These are phyloP conservation scores for Citrus inodora DNA, from an alignment of 345 rosid genomes.

Conservation along the genomic window DNA sequence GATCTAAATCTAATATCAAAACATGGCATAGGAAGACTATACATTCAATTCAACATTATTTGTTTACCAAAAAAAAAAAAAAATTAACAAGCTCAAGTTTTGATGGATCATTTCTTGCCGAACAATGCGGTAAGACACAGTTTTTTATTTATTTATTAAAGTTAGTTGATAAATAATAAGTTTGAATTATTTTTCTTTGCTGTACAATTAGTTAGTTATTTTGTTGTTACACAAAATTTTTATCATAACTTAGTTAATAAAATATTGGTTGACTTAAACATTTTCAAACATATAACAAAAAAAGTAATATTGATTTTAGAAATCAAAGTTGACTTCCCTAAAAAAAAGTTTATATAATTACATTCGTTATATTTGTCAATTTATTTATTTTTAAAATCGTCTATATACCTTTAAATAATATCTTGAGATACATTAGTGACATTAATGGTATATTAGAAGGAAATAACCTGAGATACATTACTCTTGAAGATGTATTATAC, in stretches of 20 bases:
- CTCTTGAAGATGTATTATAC: no score
- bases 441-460: no score
- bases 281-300: not conserved
- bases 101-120: not conserved
- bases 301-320: no score
- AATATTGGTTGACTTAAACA: not conserved
- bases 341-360: no score
- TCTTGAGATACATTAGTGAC: no score
- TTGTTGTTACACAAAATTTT: no score
- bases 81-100: not conserved
- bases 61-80: no score
- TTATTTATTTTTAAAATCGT: no score
- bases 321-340: not conserved
- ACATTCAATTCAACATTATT: not conserved
- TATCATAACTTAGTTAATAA: not conserved
- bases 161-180: not conserved
- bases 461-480: no score
- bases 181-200: not conserved
- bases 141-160: not conserved
- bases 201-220: not conserved
- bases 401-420: no score
- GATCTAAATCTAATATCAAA: no score
- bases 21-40: no score
- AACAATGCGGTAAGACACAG: not conserved
- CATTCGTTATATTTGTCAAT: not conserved